Conservation (phyloP, 306 rosid genomes). For the Trichosanthes truncata region DNA sequence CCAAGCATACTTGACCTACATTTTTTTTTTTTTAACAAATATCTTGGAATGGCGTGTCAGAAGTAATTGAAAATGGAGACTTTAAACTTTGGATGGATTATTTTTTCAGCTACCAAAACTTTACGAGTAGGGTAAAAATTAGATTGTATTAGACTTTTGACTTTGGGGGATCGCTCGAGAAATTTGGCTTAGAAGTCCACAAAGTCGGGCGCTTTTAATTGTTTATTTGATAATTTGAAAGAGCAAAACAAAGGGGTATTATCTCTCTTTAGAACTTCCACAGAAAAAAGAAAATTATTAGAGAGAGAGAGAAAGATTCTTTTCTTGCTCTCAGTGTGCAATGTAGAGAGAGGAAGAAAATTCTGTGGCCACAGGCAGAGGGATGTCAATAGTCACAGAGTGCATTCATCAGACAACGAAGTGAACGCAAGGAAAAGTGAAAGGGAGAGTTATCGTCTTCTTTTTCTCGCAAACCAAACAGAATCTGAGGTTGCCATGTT, state of each 20-base stretch:
- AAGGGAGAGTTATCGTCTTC: background rate
- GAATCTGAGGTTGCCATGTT: too few relatives aligned
- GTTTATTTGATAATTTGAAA: background rate
- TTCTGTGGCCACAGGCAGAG: background rate
- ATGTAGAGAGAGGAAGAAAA: background rate
- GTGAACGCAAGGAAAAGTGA: background rate
- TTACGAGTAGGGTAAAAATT: background rate
- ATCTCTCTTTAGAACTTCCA: background rate
- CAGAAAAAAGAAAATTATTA: slow-evolving; percentile 13
- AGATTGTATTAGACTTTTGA: background rate
- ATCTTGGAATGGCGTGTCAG: background rate
- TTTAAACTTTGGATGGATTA: background rate
- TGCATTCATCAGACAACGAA: background rate
- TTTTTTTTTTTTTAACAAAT: background rate
- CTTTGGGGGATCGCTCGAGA: background rate
- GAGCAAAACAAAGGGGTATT: background rate
- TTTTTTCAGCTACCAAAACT: background rate
- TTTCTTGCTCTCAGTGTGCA: slow-evolving; percentile 10
- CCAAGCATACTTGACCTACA: background rate
- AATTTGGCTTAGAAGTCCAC: background rate
- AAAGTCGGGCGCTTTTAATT: background rate
- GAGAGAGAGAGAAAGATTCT: slow-evolving; percentile 1
- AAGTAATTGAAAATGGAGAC: background rate
- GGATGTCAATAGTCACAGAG: background rate
- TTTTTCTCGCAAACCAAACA: background rate